These are phyloP conservation scores for Chaetothyriales sp. DNA, from an alignment of 2,329 filamentous ascomycete genomes.

Conservation along the genomic window DNA sequence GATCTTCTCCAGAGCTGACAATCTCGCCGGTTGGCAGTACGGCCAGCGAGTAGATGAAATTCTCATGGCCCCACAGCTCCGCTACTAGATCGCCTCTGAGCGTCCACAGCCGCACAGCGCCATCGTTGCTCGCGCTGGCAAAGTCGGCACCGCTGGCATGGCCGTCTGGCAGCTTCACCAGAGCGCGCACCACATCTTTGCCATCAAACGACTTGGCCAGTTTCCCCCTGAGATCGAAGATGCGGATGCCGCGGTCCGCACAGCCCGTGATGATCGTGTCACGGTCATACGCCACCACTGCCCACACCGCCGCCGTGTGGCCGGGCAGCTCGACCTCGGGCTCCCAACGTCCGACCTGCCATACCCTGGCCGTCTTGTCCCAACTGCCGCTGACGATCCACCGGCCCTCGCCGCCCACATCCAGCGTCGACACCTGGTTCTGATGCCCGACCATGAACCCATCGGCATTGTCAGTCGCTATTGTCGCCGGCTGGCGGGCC, in stretches of 20 bases:
- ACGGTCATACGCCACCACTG: slow-evolving; percentile 70
- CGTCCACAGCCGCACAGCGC: slow-evolving; percentile 75
- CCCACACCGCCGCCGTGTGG: slow-evolving; percentile 76
- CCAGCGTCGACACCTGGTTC: slow-evolving; percentile 76
- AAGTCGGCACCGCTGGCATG: slow-evolving; percentile 81
- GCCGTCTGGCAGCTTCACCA: slow-evolving; percentile 62
- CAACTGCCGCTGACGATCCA: slow-evolving; percentile 85
- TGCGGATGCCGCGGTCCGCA: slow-evolving; percentile 76
- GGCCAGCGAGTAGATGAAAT: slow-evolving; percentile 80
- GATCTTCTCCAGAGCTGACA: slow-evolving; percentile 82
- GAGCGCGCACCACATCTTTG: slow-evolving; percentile 72
- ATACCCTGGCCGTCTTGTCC: slow-evolving; percentile 79
- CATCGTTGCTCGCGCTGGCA: slow-evolving; percentile 87
- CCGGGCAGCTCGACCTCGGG: slow-evolving; percentile 56
- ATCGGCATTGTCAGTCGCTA: slow-evolving; percentile 63
- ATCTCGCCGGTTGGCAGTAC: slow-evolving; percentile 71
- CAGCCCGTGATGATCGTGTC: slow-evolving; percentile 75
- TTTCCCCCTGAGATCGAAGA: slow-evolving; percentile 57
- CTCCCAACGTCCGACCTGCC: slow-evolving; percentile 79
- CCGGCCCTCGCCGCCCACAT: slow-evolving; percentile 57
- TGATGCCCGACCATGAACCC: slow-evolving; percentile 74
- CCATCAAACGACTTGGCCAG: slow-evolving; percentile 52
- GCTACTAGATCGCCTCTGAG: slow-evolving; percentile 62
- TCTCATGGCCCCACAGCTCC: slow-evolving; percentile 76
- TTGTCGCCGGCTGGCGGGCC: slow-evolving; percentile 57